Base-by-base conservation (phyloP, 805 yeast genomes). In the Lachancea nothofagi region DNA sequence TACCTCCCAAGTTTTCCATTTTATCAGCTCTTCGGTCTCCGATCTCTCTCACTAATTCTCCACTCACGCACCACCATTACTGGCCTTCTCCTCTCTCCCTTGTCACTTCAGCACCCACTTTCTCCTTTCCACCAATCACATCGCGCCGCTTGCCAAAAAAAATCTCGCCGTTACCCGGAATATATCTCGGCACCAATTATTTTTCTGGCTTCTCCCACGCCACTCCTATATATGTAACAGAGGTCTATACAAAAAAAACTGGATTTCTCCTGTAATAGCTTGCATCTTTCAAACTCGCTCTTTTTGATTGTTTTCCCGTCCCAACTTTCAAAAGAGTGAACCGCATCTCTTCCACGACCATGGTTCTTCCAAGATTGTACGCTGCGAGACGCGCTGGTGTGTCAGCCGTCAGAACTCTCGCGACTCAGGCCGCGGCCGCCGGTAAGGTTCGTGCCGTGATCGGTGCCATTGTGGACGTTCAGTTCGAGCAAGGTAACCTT, bases 381-480 rank as follows among this genome's bases (percentile, higher is more conserved):
- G 69, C 75, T 65, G 69, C 78, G 58, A 60, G 78, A 74, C 80
- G 67, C 53, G 67, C 53, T 78, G 34, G 34, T 31, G 18, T 82
- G 70, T 45, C 46, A 33, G 50, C 50, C 29, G 38, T 45, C 33
- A 50, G 58, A 52, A 44, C 57, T 28, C 31, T 54, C 45, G 64
- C 63, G 29, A 39, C 65, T 36, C 34, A 29, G 17, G 57, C 62
- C 44, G 83, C 90, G 54, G 48, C 54, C 29, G 80, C 87, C 62
- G 96, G 96, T 78, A 82, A 83, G 69, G 87, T 87, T 62, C 85
- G 95, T 77, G 90, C 96, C 59, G 96, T 88, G 64, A 88, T 88
- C 69, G 97, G 97, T 87, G 97, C 97, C 77, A 90, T 88, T 72
- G 96, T 88, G 72, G 95, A 90, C 72, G 97, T 90, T 62, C 96